phyloP scores from a whole-genome alignment of 1,284 basidiomycete species.

The Cutaneotrichosporon mucoides region DNA sequence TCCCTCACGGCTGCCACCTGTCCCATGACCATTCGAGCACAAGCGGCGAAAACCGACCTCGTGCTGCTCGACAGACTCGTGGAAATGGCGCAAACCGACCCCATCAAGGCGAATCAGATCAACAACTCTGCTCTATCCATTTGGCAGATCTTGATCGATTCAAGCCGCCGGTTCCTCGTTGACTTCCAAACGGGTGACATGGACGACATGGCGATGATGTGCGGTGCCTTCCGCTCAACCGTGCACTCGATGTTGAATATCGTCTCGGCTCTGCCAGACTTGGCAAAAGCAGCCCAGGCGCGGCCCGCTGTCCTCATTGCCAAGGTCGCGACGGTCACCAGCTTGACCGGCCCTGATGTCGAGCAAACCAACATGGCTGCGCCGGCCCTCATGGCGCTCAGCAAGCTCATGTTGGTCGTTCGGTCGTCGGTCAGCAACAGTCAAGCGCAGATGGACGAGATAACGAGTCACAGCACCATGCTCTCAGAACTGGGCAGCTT shows the following conservation, averaged over 20 bases:
- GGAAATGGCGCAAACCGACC: conserved; percentile 7
- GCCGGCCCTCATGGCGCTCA: conserved; percentile 26
- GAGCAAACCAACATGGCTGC: conserved; percentile 31
- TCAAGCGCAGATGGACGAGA: conserved; percentile 14
- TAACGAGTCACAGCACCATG: conserved; percentile 18
- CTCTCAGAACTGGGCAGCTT: conserved; percentile 27
- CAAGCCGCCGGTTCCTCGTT: conserved; percentile 32
- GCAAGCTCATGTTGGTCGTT: conserved; percentile 26
- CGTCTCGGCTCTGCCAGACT: conserved; percentile 11
- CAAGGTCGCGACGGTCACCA: conserved; percentile 28
- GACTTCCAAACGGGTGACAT: conserved; percentile 36
- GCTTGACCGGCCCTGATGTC: conserved; percentile 30
- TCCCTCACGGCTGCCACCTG: conserved; percentile 27
- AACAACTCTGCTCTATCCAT: conserved; percentile 13
- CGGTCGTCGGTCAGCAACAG: conserved; percentile 19
- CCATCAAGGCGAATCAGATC: conserved; percentile 6
- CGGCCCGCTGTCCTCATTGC: conserved; percentile 27
- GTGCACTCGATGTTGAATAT: conserved; percentile 19
- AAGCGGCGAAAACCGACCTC: conserved; percentile 27
- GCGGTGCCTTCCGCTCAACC: conserved; percentile 27
- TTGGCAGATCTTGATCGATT: conserved; percentile 40
- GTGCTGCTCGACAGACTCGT: conserved; percentile 22
- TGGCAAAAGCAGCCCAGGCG: conserved; percentile 25
- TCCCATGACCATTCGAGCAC: conserved; percentile 25
- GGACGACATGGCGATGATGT: conserved; percentile 29